Evolutionary conservation across 257 asterid species (phyloP), one percentile per base, ranked within the genome.

Genomic region (Penstemon eatonii): DNA sequence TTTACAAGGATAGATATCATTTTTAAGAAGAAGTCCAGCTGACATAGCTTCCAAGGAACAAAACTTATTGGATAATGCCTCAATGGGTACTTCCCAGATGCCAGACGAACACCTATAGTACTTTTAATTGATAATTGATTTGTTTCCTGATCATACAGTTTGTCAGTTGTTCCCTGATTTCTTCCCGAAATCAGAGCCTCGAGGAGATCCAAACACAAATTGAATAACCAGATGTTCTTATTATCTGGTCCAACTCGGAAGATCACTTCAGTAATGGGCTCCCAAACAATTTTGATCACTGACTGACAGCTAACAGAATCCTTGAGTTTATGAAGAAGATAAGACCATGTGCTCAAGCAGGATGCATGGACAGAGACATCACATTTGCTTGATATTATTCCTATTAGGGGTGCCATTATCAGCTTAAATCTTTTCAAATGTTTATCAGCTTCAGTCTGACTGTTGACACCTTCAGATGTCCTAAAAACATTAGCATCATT

Each of bases 331-430:
- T 88, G 91, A 54, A 88, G 74, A 54, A 90, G 81, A 78, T 90
- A 90, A 65, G 88, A 88, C 97, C 97, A 90, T 8, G 92, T 82
- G 68, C 81, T 86, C 81, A 90, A 81, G 90, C 96, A 86, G 71
- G 96, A 78, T 13, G 77, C 80, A 52, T 79, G 88, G 57, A 86
- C 92, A 38, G 95, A 88, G 33, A 74, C 76, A 68, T 86, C 90
- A 73, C 89, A 83, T 83, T 88, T 90, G 71, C 86, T 78, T 47
- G 90, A 84, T 84, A 83, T 79, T 46, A 90, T 80, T 74, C 90
- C 91, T 56, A 76, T 36, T 39, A 88, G 78, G 56, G 96, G 97
- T 68, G 81, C 84, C 92, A 90, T 82, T 54, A 90, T 81, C 66
- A 90, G 97, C 82, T 84, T 85, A 60, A 85, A 68, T 78, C 76